Percentiles rank a stretch among this genome's conserved stretches.
Evolutionary conservation across 371 early-diverging fungal species (phyloP).

Genomic region (Circinella minor): DNA sequence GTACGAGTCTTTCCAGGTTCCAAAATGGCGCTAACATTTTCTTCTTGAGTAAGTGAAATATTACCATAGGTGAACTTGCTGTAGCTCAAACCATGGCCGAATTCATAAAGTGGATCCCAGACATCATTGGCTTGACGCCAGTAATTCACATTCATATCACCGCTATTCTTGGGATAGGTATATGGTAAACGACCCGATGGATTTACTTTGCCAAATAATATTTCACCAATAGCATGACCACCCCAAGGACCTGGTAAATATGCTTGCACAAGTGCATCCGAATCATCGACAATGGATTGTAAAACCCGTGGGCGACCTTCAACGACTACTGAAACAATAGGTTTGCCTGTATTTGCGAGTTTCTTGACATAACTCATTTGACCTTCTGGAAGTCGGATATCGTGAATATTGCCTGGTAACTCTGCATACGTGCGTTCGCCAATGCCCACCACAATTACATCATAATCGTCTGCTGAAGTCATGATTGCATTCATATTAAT

Average conservation of each 20-base stretch:
- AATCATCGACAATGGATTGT: slow-evolving; percentile 37
- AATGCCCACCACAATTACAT: slow-evolving; percentile 48
- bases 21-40: not conserved
- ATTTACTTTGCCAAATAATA: slow-evolving; percentile 54
- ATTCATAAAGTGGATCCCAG: slow-evolving; percentile 60
- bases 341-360: slow-evolving; percentile 32
- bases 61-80: slow-evolving; percentile 53
- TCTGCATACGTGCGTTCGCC: slow-evolving; percentile 62
- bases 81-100: slow-evolving; percentile 70
- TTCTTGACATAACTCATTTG: slow-evolving; percentile 48
- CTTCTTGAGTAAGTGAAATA: slow-evolving; percentile 19
- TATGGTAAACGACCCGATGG: slow-evolving; percentile 59
- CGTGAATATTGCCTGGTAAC: slow-evolving; percentile 61
- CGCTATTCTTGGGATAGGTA: slow-evolving; percentile 60
- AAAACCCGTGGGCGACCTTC: slow-evolving; percentile 67
- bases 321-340: slow-evolving; percentile 55
- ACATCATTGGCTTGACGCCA: slow-evolving; percentile 38
- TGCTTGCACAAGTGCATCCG: slow-evolving; percentile 54
- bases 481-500: slow-evolving; percentile 39
- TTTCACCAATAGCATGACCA: slow-evolving; percentile 61
- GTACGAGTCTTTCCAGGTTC: slow-evolving; percentile 17
- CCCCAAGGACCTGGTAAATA: slow-evolving; percentile 69
- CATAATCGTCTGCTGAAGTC: slow-evolving; percentile 35
- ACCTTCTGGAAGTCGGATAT: slow-evolving; percentile 50
- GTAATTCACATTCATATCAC: slow-evolving; percentile 36